Percentiles rank a stretch among this genome's conserved stretches.
Evolutionary conservation across 2,329 filamentous ascomycete species (phyloP).

Genomic region (Exophiala calicioides): DNA sequence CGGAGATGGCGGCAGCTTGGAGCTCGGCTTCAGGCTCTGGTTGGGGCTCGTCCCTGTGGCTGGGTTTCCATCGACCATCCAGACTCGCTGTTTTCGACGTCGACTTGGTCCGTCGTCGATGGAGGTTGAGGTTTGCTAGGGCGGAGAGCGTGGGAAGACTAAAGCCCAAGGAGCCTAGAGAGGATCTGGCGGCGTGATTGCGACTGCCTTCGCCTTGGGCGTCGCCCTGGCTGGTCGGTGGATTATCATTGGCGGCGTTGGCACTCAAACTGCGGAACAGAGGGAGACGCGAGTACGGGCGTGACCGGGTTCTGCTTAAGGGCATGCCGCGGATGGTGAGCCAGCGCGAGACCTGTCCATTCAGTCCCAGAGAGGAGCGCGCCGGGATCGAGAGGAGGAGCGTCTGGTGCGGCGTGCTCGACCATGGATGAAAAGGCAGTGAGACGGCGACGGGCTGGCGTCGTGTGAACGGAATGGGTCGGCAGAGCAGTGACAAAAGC

Average conservation of each 20-base stretch:
- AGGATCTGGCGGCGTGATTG: slow-evolving; percentile 1
- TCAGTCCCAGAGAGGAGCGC: no score
- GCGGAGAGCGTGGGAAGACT: slow-evolving; percentile 15
- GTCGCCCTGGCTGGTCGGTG: slow-evolving; percentile 2
- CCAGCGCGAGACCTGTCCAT: no score
- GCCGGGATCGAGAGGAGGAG: no score
- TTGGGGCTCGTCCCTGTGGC: not conserved
- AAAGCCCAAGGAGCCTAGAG: slow-evolving; percentile 7
- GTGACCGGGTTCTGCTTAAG: slow-evolving; percentile 14
- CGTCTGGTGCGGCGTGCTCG: no score
- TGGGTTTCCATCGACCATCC: slow-evolving; percentile 5
- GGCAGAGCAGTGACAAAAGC: no score
- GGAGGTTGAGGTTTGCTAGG: slow-evolving; percentile 15
- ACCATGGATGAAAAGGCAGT: no score
- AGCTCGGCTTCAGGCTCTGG: slow-evolving; percentile 1
- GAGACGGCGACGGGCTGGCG: no score
- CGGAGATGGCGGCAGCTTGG: no score
- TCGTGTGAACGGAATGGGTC: no score
- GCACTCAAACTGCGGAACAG: slow-evolving; percentile 26
- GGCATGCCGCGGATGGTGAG: slow-evolving; percentile 17
- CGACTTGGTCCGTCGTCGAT: slow-evolving; percentile 14
- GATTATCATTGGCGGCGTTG: slow-evolving; percentile 10
- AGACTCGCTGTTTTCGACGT: slow-evolving; percentile 8
- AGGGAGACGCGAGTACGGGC: slow-evolving; percentile 17
- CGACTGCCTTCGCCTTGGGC: slow-evolving; percentile 4